Conservation (phyloP, 2,329 filamentous ascomycete species). For the Onygena corvina region DNA sequence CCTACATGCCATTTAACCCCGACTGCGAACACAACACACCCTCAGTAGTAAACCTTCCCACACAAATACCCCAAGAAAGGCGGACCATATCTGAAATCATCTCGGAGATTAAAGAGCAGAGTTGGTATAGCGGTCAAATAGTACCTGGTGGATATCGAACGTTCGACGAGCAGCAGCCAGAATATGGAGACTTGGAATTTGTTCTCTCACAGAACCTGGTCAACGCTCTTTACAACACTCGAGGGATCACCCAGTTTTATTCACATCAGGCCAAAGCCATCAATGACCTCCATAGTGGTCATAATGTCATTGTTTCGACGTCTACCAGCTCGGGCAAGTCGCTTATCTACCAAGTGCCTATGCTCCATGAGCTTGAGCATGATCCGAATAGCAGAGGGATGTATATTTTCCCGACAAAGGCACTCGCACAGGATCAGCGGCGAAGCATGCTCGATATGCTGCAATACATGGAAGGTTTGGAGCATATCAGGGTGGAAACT, state of each 20-base stretch:
- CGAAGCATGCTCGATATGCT: constrained; percentile 78
- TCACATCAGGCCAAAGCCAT: constrained; percentile 89
- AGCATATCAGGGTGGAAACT: constrained; percentile 70
- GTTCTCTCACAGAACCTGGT: constrained; percentile 79
- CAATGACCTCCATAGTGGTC: constrained; percentile 69
- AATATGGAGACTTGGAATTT: constrained; percentile 76
- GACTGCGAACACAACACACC: constrained; percentile 31
- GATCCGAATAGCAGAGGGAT: constrained; percentile 70
- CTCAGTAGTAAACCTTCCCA: constrained; percentile 43
- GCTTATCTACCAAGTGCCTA: constrained; percentile 92
- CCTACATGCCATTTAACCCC: constrained; percentile 51
- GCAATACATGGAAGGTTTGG: constrained; percentile 63
- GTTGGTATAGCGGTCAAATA: constrained; percentile 88
- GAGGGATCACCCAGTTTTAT: constrained; percentile 73
- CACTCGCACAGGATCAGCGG: constrained; percentile 85
- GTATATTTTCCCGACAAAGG: constrained; percentile 98
- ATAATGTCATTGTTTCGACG: constrained; percentile 83
- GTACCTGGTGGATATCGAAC: constrained; percentile 86
- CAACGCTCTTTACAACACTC: constrained; percentile 91
- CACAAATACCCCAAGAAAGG: constrained; percentile 65
- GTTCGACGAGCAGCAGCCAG: constrained; percentile 70
- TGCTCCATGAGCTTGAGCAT: constrained; percentile 72
- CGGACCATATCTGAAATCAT: constrained; percentile 75
- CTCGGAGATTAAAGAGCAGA: constrained; percentile 62
- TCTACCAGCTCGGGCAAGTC: constrained; percentile 96